A percentile compares a stretch with the other conserved stretches of the same genome.
phyloP scores from a whole-genome alignment of 208 protist species.

The Trypanosoma lewisi region DNA sequence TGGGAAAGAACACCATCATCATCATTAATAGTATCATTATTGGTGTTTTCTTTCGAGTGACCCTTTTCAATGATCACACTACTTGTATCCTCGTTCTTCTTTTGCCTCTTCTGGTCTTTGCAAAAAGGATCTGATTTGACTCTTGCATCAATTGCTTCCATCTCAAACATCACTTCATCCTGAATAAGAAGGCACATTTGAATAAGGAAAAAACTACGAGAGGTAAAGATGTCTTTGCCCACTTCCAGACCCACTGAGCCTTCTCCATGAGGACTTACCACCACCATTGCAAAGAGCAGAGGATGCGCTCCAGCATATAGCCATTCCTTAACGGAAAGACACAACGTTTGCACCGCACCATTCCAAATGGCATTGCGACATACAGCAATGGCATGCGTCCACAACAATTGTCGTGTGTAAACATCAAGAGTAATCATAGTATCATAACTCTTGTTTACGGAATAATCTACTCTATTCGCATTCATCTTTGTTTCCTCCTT shows the following conservation, averaged over 20 bases:
- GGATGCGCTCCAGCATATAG: slow-evolving; percentile 11
- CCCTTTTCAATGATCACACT: background rate
- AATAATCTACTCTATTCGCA: background rate
- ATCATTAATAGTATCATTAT: background rate
- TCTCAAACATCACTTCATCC: slow-evolving; percentile 12
- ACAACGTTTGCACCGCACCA: slow-evolving; percentile 7
- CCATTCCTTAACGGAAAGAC: slow-evolving; percentile 20
- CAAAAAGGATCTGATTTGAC: background rate
- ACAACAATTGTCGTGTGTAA: slow-evolving; percentile 9
- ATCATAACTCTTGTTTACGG: background rate
- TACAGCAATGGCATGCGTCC: slow-evolving; percentile 23
- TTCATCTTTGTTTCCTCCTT: background rate
- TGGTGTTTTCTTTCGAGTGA: background rate
- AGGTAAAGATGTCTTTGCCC: slow-evolving; percentile 9
- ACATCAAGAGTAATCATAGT: background rate
- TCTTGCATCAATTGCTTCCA: background rate
- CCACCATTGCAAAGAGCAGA: slow-evolving; percentile 10
- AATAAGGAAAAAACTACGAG: slow-evolving; percentile 8
- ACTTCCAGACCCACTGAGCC: background rate
- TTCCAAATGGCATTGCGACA: slow-evolving; percentile 29
- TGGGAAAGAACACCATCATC: slow-evolving; percentile 7
- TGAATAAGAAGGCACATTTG: slow-evolving; percentile 22
- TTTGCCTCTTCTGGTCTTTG: background rate
- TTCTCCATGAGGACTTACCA: background rate
- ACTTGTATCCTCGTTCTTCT: too few species aligned